A percentile compares a stretch with the other conserved stretches of the same genome.
These are phyloP conservation scores for Blastomyces gilchristii DNA, from an alignment of 2,329 filamentous ascomycete species.

Conservation along the genomic window DNA sequence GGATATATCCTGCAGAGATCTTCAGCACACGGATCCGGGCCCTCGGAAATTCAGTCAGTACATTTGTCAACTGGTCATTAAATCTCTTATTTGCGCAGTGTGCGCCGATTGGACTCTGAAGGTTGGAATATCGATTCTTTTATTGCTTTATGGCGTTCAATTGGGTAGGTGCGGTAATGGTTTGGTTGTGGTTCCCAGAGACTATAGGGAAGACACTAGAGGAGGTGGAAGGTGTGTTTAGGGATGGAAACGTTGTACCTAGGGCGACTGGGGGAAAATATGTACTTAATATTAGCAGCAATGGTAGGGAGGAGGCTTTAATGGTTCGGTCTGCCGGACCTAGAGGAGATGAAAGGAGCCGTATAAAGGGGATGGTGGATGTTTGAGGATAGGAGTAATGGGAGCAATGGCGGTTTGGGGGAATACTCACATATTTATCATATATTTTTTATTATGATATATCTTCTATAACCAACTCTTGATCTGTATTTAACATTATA, in stretches of 20 bases:
- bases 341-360: neutral
- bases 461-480: too few species aligned
- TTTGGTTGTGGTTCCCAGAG: slow-evolving; percentile 34
- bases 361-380: neutral
- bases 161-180: slow-evolving; percentile 30
- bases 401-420: neutral
- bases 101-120: slow-evolving; percentile 36
- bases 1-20: slow-evolving; percentile 40
- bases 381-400: neutral
- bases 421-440: too few species aligned
- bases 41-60: slow-evolving; percentile 35
- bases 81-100: slow-evolving; percentile 43
- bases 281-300: neutral
- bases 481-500: too few species aligned
- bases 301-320: too few species aligned
- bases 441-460: too few species aligned
- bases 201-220: slow-evolving; percentile 31
- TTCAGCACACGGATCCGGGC: slow-evolving; percentile 38
- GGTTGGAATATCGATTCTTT: slow-evolving; percentile 41
- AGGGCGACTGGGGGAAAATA: neutral
- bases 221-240: slow-evolving; percentile 26
- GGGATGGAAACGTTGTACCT: neutral
- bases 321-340: neutral
- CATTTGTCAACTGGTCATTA: slow-evolving; percentile 34
- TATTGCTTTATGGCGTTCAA: slow-evolving; percentile 43